phyloP scores from a whole-genome alignment of 2,329 filamentous ascomycete genomes.

The Alternaria arborescens region DNA sequence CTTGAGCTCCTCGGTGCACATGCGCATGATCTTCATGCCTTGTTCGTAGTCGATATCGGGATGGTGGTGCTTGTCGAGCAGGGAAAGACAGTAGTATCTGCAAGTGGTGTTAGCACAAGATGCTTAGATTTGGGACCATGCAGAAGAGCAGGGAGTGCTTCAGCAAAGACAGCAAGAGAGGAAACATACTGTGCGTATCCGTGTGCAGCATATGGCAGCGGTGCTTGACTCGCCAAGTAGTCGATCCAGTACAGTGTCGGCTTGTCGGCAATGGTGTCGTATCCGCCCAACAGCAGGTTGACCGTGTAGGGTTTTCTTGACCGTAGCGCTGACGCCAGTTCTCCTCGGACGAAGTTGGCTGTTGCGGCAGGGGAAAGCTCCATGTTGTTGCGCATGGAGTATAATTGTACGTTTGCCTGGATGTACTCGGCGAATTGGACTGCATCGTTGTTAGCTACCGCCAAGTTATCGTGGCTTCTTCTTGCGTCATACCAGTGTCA shows the following conservation, averaged over 20 bases:
- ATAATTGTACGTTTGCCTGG: constrained; percentile 97
- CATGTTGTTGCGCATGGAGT: constrained; percentile 96
- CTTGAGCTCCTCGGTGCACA: constrained; percentile 98
- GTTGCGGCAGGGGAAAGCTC: constrained; percentile 90
- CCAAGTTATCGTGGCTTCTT: not conserved
- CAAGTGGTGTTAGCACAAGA: constrained; percentile 7
- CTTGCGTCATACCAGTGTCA: constrained; percentile 76
- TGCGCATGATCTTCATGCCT: constrained; percentile 88
- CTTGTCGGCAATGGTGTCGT: constrained; percentile 90
- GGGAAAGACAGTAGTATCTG: constrained; percentile 96
- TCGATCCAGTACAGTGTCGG: constrained; percentile 97
- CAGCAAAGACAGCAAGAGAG: not conserved
- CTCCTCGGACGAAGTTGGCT: constrained; percentile 90
- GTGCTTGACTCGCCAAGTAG: constrained; percentile 88
- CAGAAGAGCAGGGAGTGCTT: not conserved
- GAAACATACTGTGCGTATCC: constrained; percentile 90
- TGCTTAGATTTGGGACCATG: not conserved
- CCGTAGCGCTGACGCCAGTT: constrained; percentile 88
- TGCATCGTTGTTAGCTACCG: constrained; percentile 50
- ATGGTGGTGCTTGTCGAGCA: constrained; percentile 98
- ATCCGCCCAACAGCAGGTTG: constrained; percentile 92
- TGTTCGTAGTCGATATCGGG: constrained; percentile 89
- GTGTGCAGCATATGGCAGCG: constrained; percentile 93
- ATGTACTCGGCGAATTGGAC: constrained; percentile 99
- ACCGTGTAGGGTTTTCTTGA: constrained; percentile 96